phyloP scores from a whole-genome alignment of 257 asterid genomes.

The Solanum appendiculatum region DNA sequence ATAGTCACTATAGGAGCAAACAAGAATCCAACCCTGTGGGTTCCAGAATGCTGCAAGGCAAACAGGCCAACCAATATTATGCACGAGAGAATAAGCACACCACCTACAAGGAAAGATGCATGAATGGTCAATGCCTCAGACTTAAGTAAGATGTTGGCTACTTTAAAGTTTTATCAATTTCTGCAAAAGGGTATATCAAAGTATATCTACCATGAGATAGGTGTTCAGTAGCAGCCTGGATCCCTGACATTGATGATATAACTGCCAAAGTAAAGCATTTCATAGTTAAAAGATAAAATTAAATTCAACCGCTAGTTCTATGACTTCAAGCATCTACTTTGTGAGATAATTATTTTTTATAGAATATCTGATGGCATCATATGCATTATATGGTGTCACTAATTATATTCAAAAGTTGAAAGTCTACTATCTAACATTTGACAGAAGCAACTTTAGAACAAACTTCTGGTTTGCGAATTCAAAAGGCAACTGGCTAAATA shows the following conservation, averaged over 20 bases:
- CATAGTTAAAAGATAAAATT: neutral
- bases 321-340: neutral
- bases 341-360: neutral
- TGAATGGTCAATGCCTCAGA: neutral
- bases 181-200: neutral
- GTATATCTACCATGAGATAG: slow-evolving; percentile 18
- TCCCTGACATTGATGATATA: slow-evolving; percentile 38
- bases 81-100: slow-evolving; percentile 51
- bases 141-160: neutral
- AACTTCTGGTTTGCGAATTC: neutral
- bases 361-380: neutral
- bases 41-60: slow-evolving; percentile 93
- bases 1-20: slow-evolving; percentile 87
- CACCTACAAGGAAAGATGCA: slow-evolving; percentile 35
- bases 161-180: neutral
- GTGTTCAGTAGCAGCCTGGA: slow-evolving; percentile 17
- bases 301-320: neutral
- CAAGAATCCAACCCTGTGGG: slow-evolving; percentile 80
- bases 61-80: slow-evolving; percentile 79
- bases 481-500: neutral
- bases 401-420: neutral
- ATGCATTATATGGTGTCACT: neutral
- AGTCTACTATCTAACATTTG: neutral
- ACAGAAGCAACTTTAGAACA: neutral
- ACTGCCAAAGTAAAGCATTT: slow-evolving; percentile 21